Evolutionary conservation across 169 alveolate species (phyloP), one percentile per base, ranked within the genome.

Genomic region (Plasmodium adleri): DNA sequence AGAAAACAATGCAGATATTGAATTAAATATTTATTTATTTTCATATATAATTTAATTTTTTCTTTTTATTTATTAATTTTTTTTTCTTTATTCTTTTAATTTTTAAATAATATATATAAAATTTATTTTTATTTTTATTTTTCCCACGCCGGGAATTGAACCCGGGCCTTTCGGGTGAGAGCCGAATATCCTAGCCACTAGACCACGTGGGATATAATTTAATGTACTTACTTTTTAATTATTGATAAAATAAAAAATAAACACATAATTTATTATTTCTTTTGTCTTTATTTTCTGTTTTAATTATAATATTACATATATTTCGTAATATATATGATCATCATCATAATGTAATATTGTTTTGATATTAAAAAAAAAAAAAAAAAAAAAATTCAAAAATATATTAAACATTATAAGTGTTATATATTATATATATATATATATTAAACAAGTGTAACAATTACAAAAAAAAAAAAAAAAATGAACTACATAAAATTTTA

Each of bases 141-240:
- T 76, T 76, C 89, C 89, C 89, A 76, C 72, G 89, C 89, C 89
- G 89, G 89, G 89, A 76, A 76, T 76, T 76, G 89, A 76, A 76
- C 89, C 89, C 89, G 89, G 89, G 89, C 89, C 89, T 76, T 76
- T 76, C 89, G 89, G 89, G 89, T 76, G 89, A 76, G 89, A 76
- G 89, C 89, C 89, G 89, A 76, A 76, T 76, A 76, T 76, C 89
- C 89, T 76, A 76, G 89, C 89, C 89, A 76, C 89, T 76, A 76
- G 89, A 76, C 89, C 89, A 76, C 89, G 72, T 76, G 89, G 89
- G 89, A 76, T 76, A 63, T 76, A 50, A 76, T 13, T 13, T 12
- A 50, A 15, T 39, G 12, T 1, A 32, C 59, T 24, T 20, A 15
- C 68, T 52, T 72, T 12, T 49, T 72, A 17, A 59, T 15, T 13